Percentiles rank a stretch among this genome's conserved stretches.
Evolutionary conservation across 805 yeast genomes (phyloP).

Genomic region (Yamadazyma insecticola): DNA sequence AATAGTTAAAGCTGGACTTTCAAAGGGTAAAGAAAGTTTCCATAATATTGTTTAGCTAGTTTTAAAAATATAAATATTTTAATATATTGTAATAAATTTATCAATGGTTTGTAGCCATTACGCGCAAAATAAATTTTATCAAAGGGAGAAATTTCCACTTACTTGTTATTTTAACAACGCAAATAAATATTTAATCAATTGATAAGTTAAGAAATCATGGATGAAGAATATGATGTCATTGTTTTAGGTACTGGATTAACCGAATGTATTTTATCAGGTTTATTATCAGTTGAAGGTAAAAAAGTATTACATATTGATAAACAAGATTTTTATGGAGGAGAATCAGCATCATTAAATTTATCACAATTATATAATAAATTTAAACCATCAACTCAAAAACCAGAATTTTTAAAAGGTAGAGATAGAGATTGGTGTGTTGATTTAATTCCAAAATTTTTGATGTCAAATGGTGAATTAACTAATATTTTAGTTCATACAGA

Average conservation of each 20-base stretch:
- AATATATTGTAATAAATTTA: background rate
- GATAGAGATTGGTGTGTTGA: slow-evolving; percentile 98
- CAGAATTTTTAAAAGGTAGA: slow-evolving; percentile 76
- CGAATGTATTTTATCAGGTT: slow-evolving; percentile 91
- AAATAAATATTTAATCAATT: background rate
- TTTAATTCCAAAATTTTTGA: slow-evolving; percentile 90
- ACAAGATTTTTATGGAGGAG: slow-evolving; percentile 95
- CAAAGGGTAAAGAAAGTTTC: slow-evolving; percentile 58
- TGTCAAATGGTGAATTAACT: slow-evolving; percentile 97
- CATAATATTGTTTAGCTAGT: slow-evolving; percentile 42
- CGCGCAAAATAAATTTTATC: no score
- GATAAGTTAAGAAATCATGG: slow-evolving; percentile 65
- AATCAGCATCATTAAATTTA: slow-evolving; percentile 78
- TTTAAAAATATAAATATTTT: background rate
- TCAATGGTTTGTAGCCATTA: no score
- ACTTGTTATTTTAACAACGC: no score
- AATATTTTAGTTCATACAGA: slow-evolving; percentile 93
- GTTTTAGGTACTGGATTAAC: slow-evolving; percentile 95
- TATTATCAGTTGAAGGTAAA: slow-evolving; percentile 95
- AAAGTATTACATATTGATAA: slow-evolving; percentile 94
- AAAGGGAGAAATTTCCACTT: no score
- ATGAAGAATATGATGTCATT: slow-evolving; percentile 94
- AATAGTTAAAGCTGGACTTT: slow-evolving; percentile 68
- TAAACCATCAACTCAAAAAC: slow-evolving; percentile 68
- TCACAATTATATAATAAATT: slow-evolving; percentile 71